Percentiles rank a stretch among this genome's conserved stretches.
Evolutionary conservation across 345 rosid genomes (phyloP).

Genomic region (Boechera divaricarpa): DNA sequence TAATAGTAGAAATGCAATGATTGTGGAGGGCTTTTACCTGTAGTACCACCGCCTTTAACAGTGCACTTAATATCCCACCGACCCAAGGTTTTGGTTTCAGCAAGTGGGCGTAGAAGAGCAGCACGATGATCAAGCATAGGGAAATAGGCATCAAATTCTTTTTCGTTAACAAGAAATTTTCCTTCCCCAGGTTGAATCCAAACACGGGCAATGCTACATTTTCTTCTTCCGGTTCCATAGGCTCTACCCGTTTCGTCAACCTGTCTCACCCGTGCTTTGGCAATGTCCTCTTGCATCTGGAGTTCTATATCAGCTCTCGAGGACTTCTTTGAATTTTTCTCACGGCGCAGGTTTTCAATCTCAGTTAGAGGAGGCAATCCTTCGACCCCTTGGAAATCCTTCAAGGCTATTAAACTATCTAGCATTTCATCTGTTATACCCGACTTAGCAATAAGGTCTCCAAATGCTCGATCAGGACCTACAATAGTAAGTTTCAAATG

Average conservation of each 20-base stretch:
- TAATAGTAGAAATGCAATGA: not conserved
- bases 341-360: constrained; percentile 75
- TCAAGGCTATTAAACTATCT: constrained; percentile 86
- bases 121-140: constrained; percentile 97
- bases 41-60: constrained; percentile 90
- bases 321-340: constrained; percentile 72
- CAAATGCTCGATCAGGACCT: constrained; percentile 94
- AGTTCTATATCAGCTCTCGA: constrained; percentile 80
- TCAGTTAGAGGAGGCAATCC: constrained; percentile 90
- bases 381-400: constrained; percentile 77
- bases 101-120: constrained; percentile 89
- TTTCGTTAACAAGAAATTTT: constrained; percentile 74
- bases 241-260: constrained; percentile 92
- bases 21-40: constrained; percentile 59
- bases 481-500: constrained; percentile 27
- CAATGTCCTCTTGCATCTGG: constrained; percentile 86
- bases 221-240: constrained; percentile 97
- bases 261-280: constrained; percentile 82
- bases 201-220: constrained; percentile 90
- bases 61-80: constrained; percentile 88
- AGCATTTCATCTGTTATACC: constrained; percentile 96
- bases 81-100: constrained; percentile 97
- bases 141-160: constrained; percentile 84
- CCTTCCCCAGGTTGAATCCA: constrained; percentile 96
- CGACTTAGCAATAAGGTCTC: constrained; percentile 88